A percentile compares a stretch with the other conserved stretches of the same genome.
Evolutionary conservation across 1,284 basidiomycete species (phyloP).

Genomic region (Wolfiporia cocos): DNA sequence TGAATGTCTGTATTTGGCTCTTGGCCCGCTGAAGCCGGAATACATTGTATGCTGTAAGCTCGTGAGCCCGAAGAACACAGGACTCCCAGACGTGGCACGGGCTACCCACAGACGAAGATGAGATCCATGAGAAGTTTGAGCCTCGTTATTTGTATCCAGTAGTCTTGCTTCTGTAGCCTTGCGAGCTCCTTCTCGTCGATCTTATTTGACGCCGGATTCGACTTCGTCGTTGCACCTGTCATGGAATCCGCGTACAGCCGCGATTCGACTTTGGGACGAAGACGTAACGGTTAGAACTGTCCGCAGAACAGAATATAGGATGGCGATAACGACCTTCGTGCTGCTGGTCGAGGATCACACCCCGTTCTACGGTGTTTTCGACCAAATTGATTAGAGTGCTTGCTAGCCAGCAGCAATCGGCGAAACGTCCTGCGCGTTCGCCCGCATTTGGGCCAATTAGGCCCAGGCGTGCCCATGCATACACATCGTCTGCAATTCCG

Average conservation of each 20-base stretch:
- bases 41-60: slow-evolving; percentile 43
- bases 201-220: slow-evolving; percentile 51
- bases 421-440: slow-evolving; percentile 60
- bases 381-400: slow-evolving; percentile 72
- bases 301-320: no score
- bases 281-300: no score
- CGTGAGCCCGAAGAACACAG: neutral
- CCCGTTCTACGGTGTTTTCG: slow-evolving; percentile 72
- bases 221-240: slow-evolving; percentile 63
- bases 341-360: slow-evolving; percentile 56
- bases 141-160: slow-evolving; percentile 67
- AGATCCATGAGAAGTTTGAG: slow-evolving; percentile 75
- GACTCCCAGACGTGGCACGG: neutral
- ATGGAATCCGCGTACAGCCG: slow-evolving; percentile 70
- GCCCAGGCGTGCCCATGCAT: slow-evolving; percentile 65
- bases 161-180: slow-evolving; percentile 60
- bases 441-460: slow-evolving; percentile 58
- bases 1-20: slow-evolving; percentile 55
- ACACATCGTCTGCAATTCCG: slow-evolving; percentile 68
- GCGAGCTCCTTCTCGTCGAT: slow-evolving; percentile 66
- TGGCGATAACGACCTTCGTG: slow-evolving; percentile 42
- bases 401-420: slow-evolving; percentile 81
- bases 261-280: slow-evolving; percentile 61
- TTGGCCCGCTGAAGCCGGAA: slow-evolving; percentile 53
- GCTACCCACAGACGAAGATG: slow-evolving; percentile 73